Conservation (phyloP, 345 rosid genomes). For the Eucalyptus sp. region DNA sequence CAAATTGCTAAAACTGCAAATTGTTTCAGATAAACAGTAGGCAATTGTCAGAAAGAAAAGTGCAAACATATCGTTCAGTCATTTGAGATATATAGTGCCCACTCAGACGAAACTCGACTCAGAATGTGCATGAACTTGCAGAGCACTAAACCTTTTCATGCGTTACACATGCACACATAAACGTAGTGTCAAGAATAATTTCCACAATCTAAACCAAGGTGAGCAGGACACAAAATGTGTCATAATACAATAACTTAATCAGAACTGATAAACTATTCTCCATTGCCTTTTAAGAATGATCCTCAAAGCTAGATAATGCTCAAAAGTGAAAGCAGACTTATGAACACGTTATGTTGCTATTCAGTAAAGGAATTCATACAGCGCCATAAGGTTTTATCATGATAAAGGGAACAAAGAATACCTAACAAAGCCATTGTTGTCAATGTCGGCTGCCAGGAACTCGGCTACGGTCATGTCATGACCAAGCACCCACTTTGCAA, state of each 20-base stretch:
- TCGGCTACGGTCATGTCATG: constrained; percentile 28
- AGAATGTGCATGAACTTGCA: background rate
- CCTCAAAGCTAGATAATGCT: background rate
- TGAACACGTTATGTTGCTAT: background rate
- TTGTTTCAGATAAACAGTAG: background rate
- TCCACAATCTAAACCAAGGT: background rate
- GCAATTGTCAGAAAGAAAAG: background rate
- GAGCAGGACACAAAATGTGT: background rate
- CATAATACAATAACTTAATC: background rate
- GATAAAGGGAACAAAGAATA: background rate
- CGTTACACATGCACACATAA: background rate
- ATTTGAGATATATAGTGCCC: background rate
- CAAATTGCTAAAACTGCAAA: background rate
- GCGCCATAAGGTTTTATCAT: background rate
- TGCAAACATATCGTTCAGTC: background rate
- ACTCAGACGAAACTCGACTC: background rate
- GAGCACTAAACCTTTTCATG: background rate
- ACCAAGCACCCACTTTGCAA: constrained; percentile 29
- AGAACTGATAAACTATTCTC: background rate
- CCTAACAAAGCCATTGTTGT: constrained; percentile 25
- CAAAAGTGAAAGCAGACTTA: background rate
- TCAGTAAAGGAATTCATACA: background rate
- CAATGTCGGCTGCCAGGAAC: constrained; percentile 27
- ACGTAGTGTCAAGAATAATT: background rate
- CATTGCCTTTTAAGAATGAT: background rate